A percentile compares a stretch with the other conserved stretches of the same genome.
Conservation (phyloP, 2,329 filamentous ascomycete genomes). For the Magnaporthiopsis poae region DNA sequence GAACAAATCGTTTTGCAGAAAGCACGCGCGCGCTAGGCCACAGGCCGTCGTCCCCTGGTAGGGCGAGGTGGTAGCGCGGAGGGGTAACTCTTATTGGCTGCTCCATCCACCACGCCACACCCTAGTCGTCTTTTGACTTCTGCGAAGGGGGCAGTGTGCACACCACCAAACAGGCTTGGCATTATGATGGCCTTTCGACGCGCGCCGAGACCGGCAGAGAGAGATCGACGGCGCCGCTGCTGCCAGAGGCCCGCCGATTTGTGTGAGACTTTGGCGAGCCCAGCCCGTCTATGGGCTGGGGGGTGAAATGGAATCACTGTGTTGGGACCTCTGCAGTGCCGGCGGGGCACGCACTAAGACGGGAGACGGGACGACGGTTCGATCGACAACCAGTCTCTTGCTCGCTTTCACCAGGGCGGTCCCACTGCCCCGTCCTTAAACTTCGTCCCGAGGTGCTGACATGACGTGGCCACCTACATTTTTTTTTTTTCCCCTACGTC, state of each 20-base stretch:
- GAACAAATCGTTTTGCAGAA: neutral
- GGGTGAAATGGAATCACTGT: neutral
- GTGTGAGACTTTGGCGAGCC: neutral
- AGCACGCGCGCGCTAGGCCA: neutral
- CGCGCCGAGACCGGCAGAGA: neutral
- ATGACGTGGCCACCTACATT: neutral
- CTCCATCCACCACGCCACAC: neutral
- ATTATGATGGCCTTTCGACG: neutral
- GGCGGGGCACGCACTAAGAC: neutral
- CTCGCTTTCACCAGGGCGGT: neutral
- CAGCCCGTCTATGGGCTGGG: neutral
- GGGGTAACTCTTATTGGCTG: neutral
- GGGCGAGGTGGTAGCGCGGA: neutral
- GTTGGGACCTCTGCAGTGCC: neutral
- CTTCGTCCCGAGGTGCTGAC: neutral
- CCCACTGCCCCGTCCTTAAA: neutral
- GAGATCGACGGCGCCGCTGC: neutral
- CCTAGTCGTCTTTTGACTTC: neutral
- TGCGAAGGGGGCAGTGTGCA: neutral
- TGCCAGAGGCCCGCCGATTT: neutral
- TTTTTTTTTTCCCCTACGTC: neutral
- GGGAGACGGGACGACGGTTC: neutral
- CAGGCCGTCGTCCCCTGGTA: neutral
- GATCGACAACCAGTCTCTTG: neutral
- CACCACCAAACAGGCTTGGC: neutral